A percentile compares a stretch with the other conserved stretches of the same genome.
phyloP scores from a whole-genome alignment of 345 rosid genomes.

The Eucalyptus cladocalyx region DNA sequence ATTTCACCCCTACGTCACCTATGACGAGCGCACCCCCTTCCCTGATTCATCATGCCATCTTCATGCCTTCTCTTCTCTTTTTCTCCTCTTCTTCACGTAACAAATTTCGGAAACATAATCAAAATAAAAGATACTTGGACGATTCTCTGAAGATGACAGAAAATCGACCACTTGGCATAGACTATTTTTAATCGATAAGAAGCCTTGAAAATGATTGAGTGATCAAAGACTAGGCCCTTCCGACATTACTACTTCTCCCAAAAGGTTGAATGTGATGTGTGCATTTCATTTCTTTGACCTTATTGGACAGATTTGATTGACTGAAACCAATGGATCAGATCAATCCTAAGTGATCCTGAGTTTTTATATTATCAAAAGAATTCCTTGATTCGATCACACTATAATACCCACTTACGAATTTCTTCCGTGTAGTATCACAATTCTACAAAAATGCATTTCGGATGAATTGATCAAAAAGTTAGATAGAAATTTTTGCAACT shows the following conservation, averaged over 20 bases:
- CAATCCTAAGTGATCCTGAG: too few relatives aligned
- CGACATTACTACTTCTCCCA: too few relatives aligned
- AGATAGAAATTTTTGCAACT: background rate
- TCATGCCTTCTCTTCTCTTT: background rate
- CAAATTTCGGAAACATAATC: background rate
- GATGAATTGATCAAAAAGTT: background rate
- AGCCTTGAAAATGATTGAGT: background rate
- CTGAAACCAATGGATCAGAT: too few relatives aligned
- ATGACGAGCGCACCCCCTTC: background rate
- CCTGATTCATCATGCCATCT: background rate
- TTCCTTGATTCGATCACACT: accelerated
- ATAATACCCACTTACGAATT: background rate
- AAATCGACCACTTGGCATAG: background rate
- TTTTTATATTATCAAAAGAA: too few relatives aligned
- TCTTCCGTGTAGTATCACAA: background rate
- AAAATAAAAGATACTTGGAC: background rate
- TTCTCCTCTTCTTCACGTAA: background rate
- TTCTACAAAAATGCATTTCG: background rate
- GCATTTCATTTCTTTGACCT: too few relatives aligned
- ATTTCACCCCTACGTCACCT: background rate
- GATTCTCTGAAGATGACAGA: background rate
- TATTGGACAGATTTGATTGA: too few relatives aligned
- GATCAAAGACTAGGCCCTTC: background rate
- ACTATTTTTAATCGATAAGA: background rate
- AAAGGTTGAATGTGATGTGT: too few relatives aligned